Base-by-base conservation (phyloP, 768 basidiomycete species). In the Piloderma croceum region DNA sequence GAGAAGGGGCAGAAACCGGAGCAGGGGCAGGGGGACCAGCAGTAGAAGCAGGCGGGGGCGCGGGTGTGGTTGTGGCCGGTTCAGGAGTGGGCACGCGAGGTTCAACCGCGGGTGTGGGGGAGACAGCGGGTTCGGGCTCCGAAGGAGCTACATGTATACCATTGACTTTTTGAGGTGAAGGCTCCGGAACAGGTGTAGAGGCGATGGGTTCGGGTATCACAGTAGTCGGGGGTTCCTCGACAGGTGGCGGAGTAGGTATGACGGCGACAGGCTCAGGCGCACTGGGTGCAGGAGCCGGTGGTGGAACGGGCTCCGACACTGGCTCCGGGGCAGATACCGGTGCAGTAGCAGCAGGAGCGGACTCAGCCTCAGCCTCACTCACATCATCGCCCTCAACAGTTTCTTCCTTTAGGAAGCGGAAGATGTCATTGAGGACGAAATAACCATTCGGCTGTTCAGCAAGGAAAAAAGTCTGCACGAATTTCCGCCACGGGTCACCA, bases 361-460 rank as follows among this genome's bases (percentile, higher is more conserved):
- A 54, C 20, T 60, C 64, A 13, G 62, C 67, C 24, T 69, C 63
- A 24, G 73, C 47, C 39, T 74, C 81, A 46, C 62, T 67, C 57
- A 59, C 74, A 34, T 86, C 87, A 41, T 89, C 90, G 21, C 73
- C 73, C 49, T 90, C 90, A 39, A 88, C 82, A 6, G 77, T 68
- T 58, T 97, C 92, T 68, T 97, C 96, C 71, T 96, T 97, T 48
- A 99, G 73, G 76, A 96, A 98, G 45, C 96, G 87, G 82, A 98
- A 99, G 70, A 98, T 97, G 69, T 99, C 96, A 67, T 99, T 99
- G 66, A 99, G 82, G 49, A 99, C 96, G 60, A 94, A 99, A 71
- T 98, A 99, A 31, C 96, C 96, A 52, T 94, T 96, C 11, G 91
- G 90, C 67, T 99, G 96, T 64, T 97, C 92, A 27, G 96, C 96